These are phyloP conservation scores for Fusarium annulatum DNA, from an alignment of 2,329 filamentous ascomycete species.

Conservation along the genomic window DNA sequence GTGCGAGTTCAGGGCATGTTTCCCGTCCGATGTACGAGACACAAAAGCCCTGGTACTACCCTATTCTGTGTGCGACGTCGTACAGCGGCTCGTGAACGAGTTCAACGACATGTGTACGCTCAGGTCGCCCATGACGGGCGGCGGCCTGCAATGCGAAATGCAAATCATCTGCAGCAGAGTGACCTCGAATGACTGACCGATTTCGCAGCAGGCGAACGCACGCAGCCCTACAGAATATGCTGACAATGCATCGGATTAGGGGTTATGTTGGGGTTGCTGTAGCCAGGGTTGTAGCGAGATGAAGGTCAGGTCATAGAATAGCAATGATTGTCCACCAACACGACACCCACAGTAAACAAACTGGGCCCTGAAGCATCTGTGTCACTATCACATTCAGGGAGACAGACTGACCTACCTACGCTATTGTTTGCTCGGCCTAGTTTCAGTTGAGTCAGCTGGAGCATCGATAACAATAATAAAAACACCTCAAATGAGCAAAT, in stretches of 20 bases:
- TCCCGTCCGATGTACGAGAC: slow-evolving; percentile 12
- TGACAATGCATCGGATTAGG: slow-evolving; percentile 13
- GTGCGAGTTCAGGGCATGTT: slow-evolving; percentile 16
- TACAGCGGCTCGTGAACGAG: slow-evolving; percentile 38
- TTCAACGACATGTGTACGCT: slow-evolving; percentile 5
- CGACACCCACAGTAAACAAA: slow-evolving; percentile 5
- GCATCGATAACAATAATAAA: slow-evolving; percentile 1
- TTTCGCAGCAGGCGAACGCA: slow-evolving; percentile 6
- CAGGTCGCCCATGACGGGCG: not conserved
- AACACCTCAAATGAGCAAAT: slow-evolving; percentile 24
- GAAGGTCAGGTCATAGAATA: slow-evolving; percentile 23
- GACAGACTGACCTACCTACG: slow-evolving; percentile 5
- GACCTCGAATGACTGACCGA: not conserved
- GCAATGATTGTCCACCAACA: slow-evolving; percentile 21
- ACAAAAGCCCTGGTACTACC: slow-evolving; percentile 28
- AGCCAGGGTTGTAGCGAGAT: slow-evolving; percentile 42
- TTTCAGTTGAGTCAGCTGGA: slow-evolving; percentile 11
- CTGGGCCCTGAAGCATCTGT: not conserved
- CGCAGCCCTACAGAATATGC: slow-evolving; percentile 37
- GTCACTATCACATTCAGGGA: slow-evolving; percentile 16
- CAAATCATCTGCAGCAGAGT: not conserved
- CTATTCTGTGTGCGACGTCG: slow-evolving; percentile 22
- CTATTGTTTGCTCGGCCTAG: not conserved
- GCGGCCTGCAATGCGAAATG: slow-evolving; percentile 7
- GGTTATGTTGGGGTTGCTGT: slow-evolving; percentile 15